Evolutionary conservation across 306 rosid genomes (phyloP).

Genomic region (Luffa acutangula): DNA sequence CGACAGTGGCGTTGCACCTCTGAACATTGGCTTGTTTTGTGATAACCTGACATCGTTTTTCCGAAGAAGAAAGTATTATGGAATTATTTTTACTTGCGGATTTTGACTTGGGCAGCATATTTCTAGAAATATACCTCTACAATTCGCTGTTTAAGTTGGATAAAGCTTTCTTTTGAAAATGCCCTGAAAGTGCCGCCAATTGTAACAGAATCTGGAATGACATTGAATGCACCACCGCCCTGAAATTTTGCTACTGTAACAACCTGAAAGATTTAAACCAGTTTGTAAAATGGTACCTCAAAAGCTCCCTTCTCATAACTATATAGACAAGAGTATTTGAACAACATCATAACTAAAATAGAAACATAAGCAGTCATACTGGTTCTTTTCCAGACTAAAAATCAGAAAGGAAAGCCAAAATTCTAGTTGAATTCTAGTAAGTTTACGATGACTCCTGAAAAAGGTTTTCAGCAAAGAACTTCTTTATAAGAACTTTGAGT

Average conservation of each 20-base stretch:
- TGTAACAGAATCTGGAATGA: slow-evolving; percentile 77
- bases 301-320: background rate
- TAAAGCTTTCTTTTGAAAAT: slow-evolving; percentile 36
- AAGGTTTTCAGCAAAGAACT: background rate
- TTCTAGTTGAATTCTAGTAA: background rate
- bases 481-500: background rate
- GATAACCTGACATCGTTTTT: slow-evolving; percentile 24
- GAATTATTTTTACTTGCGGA: background rate
- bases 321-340: background rate
- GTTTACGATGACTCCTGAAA: background rate
- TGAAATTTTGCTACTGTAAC: slow-evolving; percentile 55
- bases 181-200: slow-evolving; percentile 84
- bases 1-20: slow-evolving; percentile 40
- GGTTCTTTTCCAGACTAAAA: background rate
- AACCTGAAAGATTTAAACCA: slow-evolving; percentile 29
- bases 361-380: background rate
- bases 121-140: slow-evolving; percentile 32
- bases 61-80: background rate
- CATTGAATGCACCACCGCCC: slow-evolving; percentile 81
- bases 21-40: slow-evolving; percentile 35
- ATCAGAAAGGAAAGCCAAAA: background rate
- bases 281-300: background rate
- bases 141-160: slow-evolving; percentile 42
- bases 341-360: background rate
- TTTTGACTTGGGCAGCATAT: background rate